A percentile compares a stretch with the other conserved stretches of the same genome.
Evolutionary conservation across 768 basidiomycete genomes (phyloP).

Genomic region (Lactarius evosmus): DNA sequence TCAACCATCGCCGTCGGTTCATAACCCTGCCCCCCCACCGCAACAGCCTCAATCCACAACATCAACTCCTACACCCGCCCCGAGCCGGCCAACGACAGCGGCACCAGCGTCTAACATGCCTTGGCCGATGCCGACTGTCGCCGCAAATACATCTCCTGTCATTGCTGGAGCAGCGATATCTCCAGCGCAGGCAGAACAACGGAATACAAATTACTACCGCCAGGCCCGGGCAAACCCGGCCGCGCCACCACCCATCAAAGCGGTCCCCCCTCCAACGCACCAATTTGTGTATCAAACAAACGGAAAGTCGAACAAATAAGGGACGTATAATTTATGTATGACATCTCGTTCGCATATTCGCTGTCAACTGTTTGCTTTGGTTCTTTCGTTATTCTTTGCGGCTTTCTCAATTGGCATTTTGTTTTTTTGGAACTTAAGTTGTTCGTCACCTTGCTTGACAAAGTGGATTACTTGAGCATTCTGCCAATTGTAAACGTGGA

Average conservation of each 20-base stretch:
- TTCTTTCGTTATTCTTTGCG: slow-evolving; percentile 5
- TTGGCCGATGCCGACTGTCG: slow-evolving; percentile 30
- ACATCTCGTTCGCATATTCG: slow-evolving; percentile 2
- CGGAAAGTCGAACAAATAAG: slow-evolving; percentile 24
- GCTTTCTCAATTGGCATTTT: not conserved
- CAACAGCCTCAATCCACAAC: slow-evolving; percentile 20
- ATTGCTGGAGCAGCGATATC: slow-evolving; percentile 17
- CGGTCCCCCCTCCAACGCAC: slow-evolving; percentile 19
- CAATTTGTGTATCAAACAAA: slow-evolving; percentile 28
- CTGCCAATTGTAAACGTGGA: too few species aligned
- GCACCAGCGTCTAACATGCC: slow-evolving; percentile 23
- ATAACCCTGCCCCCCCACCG: slow-evolving; percentile 16
- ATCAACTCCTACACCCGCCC: slow-evolving; percentile 21
- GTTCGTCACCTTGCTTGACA: too few species aligned
- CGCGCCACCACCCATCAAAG: slow-evolving; percentile 7
- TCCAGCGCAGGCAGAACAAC: slow-evolving; percentile 13
- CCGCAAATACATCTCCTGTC: slow-evolving; percentile 27
- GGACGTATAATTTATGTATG: not conserved
- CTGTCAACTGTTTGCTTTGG: slow-evolving; percentile 12
- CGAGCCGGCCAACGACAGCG: slow-evolving; percentile 20
- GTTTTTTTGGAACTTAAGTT: not conserved
- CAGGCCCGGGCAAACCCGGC: slow-evolving; percentile 16
- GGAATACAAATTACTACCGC: slow-evolving; percentile 22
- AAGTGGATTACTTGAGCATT: too few species aligned
- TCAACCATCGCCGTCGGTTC: slow-evolving; percentile 27